Evolutionary conservation across 2,329 filamentous ascomycete species (phyloP).

Genomic region (Alternaria triticina): DNA sequence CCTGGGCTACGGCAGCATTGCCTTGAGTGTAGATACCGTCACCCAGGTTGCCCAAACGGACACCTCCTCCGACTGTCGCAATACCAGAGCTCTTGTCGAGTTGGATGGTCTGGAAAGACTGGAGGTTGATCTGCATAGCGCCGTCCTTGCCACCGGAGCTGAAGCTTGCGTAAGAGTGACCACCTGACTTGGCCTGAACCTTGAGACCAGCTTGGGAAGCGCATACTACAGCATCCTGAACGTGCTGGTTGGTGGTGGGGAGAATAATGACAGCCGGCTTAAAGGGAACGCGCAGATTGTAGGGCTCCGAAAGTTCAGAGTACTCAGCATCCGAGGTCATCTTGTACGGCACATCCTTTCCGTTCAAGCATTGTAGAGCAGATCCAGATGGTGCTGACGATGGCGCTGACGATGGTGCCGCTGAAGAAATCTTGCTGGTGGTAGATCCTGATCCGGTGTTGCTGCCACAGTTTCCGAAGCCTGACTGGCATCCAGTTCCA

Average conservation of each 20-base stretch:
- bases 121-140: constrained; percentile 56
- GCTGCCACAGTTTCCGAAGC: constrained; percentile 39
- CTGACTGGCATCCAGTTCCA: constrained; percentile 40
- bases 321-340: constrained; percentile 35
- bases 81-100: constrained; percentile 51
- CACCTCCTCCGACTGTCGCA: constrained; percentile 57
- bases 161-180: constrained; percentile 66
- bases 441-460: constrained; percentile 19
- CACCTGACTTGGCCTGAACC: constrained; percentile 68
- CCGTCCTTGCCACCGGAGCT: constrained; percentile 59
- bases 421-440: constrained; percentile 21
- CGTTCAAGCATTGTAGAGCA: constrained; percentile 38
- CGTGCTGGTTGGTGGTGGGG: constrained; percentile 60
- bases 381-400: constrained; percentile 14
- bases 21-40: constrained; percentile 44
- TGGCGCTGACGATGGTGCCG: constrained; percentile 15
- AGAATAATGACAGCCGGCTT: constrained; percentile 64
- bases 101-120: constrained; percentile 53
- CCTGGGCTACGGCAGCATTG: constrained; percentile 55
- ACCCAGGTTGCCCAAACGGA: constrained; percentile 53
- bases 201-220: constrained; percentile 58
- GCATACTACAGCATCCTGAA: constrained; percentile 65
- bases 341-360: constrained; percentile 43
- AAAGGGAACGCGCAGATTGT: constrained; percentile 45
- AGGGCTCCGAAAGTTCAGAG: constrained; percentile 40